Base-by-base conservation (phyloP, 2,329 filamentous ascomycete species). In the Pezicula neosporulosa region DNA sequence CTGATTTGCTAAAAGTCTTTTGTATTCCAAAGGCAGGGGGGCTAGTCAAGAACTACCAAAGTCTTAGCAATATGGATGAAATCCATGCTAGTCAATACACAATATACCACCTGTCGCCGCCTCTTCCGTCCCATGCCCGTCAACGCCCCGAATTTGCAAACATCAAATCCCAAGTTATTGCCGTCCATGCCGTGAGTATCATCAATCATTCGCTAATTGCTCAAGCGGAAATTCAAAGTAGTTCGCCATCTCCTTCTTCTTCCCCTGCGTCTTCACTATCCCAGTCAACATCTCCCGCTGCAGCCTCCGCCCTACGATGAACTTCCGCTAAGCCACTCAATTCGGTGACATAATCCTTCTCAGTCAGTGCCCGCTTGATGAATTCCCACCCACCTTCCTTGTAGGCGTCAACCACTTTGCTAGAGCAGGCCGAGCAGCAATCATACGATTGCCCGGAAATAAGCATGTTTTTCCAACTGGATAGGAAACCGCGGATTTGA, bases 341-440 rank as follows among this genome's bases (percentile, higher is more conserved):
- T 66, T 93, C 89, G 28, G 87, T 82, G 0, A 95, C 87, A 64
- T 87, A 94, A 2, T 90, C 85, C 63, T 83, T 84, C 68, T 92
- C 86, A 53, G 83, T 81, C 13, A 94, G 70, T 0, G 89, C 89
- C 51, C 77, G 77, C 72, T 86, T 86, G 33, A 94, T 82, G 66
- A 95, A 95, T 0, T 75, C 80, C 89, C 89, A 95, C 0, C 85
- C 86, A 43, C 85, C 80, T 2, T 70, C 67, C 43, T 81, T 77
- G 65, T 92, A 94, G 1, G 82, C 82, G 0, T 78, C 74, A 1
- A 93, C 68, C 27, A 95, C 83, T 41, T 78, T 82, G 33, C 80
- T 78, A 56, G 87, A 90, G 63, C 90, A 95, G 2, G 88, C 90
- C 45, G 87, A 90, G 69, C 90, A 95, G 67, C 84, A 86, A 51